phyloP scores from a whole-genome alignment of 2,329 filamentous ascomycete species.

The Colletotrichum camelliae region DNA sequence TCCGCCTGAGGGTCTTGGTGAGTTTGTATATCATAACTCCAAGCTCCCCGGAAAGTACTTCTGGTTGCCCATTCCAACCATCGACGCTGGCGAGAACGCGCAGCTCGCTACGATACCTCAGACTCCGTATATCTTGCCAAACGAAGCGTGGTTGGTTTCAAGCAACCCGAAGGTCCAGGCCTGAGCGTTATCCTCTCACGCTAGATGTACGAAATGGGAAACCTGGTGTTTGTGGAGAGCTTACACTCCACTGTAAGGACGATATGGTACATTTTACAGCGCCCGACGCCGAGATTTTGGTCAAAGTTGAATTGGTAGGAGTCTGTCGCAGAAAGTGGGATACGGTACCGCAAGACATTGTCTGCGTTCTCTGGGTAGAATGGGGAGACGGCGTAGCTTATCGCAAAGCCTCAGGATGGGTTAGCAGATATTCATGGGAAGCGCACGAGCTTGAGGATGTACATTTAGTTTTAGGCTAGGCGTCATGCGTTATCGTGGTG shows the following conservation, averaged over 20 bases:
- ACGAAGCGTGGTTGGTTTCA: not conserved
- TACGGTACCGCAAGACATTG: not conserved
- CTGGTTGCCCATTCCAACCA: not conserved
- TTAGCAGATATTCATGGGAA: not conserved
- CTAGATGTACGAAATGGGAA: not conserved
- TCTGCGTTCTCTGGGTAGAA: not conserved
- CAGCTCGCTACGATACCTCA: not conserved
- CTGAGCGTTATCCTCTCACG: too few relatives aligned
- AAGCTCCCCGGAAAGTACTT: not conserved
- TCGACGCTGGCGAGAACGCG: not conserved
- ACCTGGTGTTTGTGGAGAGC: not conserved
- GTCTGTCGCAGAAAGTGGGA: not conserved
- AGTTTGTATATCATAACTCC: not conserved
- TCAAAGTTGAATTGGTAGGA: not conserved
- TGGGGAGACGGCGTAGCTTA: not conserved
- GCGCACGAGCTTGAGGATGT: not conserved
- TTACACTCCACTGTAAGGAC: not conserved
- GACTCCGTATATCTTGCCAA: not conserved
- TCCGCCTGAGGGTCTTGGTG: not conserved
- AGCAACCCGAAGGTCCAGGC: not conserved
- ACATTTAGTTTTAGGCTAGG: not conserved
- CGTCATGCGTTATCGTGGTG: too few relatives aligned
- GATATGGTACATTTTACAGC: not conserved
- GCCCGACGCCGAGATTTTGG: not conserved
- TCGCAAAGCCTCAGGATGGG: not conserved